Evolutionary conservation across 352 stramenopile species (phyloP).

Genomic region (Thraustochytrium sp.): DNA sequence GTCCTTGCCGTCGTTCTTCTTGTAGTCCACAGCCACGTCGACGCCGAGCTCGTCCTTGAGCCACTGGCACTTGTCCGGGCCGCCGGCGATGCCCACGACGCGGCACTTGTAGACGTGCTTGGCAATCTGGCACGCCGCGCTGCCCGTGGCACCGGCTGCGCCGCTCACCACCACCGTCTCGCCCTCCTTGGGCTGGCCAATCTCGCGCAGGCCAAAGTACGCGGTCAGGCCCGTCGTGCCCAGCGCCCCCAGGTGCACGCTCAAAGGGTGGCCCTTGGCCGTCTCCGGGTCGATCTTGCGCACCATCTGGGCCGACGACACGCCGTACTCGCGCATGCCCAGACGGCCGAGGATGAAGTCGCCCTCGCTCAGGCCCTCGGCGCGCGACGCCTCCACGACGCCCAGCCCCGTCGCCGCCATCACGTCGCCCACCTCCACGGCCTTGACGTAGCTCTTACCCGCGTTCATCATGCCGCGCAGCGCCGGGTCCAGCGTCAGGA

Average conservation of each 20-base stretch:
- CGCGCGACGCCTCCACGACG: conserved; percentile 27
- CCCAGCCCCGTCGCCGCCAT: conserved; percentile 43
- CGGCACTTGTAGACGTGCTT: conserved; percentile 44
- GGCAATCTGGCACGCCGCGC: conserved; percentile 51
- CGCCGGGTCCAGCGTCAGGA: conserved; percentile 46
- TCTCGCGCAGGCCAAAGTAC: conserved; percentile 50
- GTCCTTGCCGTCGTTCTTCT: conserved; percentile 3
- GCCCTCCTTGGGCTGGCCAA: conserved; percentile 49
- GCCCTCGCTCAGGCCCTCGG: conserved; percentile 30
- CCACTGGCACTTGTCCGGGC: conserved; percentile 46
- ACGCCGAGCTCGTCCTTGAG: conserved; percentile 48
- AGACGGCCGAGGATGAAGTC: conserved; percentile 31
- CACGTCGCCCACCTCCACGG: conserved; percentile 40
- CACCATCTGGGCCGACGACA: background rate
- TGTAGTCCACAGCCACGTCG: conserved; percentile 52
- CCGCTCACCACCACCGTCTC: conserved; percentile 54
- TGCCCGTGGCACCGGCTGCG: conserved; percentile 54
- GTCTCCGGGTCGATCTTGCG: background rate
- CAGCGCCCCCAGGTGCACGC: conserved; percentile 24
- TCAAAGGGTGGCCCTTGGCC: background rate
- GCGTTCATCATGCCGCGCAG: conserved; percentile 49
- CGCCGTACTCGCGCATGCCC: conserved; percentile 9
- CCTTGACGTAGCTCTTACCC: conserved; percentile 47
- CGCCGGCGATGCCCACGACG: conserved; percentile 57
- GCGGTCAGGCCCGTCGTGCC: conserved; percentile 50